Base-by-base conservation (phyloP, 2,329 filamentous ascomycete species). In the Parastagonospora nodorum region DNA sequence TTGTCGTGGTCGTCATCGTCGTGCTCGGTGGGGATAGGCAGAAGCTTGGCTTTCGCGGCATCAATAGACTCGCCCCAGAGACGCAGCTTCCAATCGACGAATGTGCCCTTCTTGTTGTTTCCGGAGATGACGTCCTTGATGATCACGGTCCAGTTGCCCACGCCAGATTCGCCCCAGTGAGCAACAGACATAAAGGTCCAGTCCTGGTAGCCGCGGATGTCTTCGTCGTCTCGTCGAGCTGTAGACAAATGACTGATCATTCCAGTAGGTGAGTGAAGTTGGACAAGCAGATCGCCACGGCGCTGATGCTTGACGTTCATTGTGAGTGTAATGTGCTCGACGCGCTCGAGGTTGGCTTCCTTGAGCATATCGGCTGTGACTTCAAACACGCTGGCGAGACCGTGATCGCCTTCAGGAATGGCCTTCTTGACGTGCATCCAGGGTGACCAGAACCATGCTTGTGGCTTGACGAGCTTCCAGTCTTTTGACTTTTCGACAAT, bases 151-250 rank as follows among this genome's bases (percentile, higher is more conserved):
- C 94, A 99, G 16, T 84, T 92, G 45, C 94, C 94, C 50, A 92
- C 74, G 51, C 92, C 92, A 37, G 83, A 82, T 75, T 99, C 94
- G 42, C 94, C 94, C 91, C 92, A 99, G 72, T 99, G 94, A 57
- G 88, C 92, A 32, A 99, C 94, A 55, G 88, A 95, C 94, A 99
- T 99, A 67, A 99, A 99, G 0, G 93, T 97, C 94, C 94, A 99
- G 75, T 97, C 91, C 32, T 87, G 78, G 71, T 97, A 99, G 8
- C 94, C 94, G 16, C 76, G 74, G 0, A 76, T 70, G 31, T 82
- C 82, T 1, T 82, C 78, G 72, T 99, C 94, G 16, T 84, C 74
- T 52, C 82, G 82, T 58, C 94, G 88, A 1, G 88, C 79, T 10
- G 87, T 89, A 4, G 92, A 88, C 45, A 99, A 84, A 68, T 96